Evolutionary conservation across 768 basidiomycete genomes (phyloP), one percentile per base, ranked within the genome.

Genomic region (Collybiopsis confluens): DNA sequence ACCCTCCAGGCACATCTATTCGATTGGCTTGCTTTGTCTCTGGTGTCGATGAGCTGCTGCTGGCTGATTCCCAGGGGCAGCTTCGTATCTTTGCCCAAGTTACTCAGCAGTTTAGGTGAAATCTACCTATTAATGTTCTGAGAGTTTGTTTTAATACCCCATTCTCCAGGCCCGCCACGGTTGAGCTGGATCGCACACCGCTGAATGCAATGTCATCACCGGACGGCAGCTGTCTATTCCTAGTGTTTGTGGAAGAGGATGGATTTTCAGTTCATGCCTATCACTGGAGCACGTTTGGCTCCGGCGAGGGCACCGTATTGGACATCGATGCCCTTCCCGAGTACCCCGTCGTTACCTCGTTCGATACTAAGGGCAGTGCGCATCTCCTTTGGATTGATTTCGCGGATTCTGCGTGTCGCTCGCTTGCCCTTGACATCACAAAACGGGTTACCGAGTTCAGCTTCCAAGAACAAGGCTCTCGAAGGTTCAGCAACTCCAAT

Each of bases 251-350:
- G 1, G 48, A 59, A 30, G 63, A 61, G 13, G 41, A 59, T 20
- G 26, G 57, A 26, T 27, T 54, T 3, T 35, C 47, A 42, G 45
- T 78, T 3, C 70, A 65, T 2, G 74, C 75, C 0, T 82, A 77
- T 57, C 84, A 84, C 58, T 82, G 77, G 79, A 68, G 65, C 8
- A 79, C 80, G 1, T 82, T 85, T 54, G 84, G 83, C 2, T 75
- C 78, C 0, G 66, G 71, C 0, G 60, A 68, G 11, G 82, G 81
- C 18, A 75, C 74, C 16, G 16, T 27, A 0, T 59, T 81, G 0
- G 60, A 70, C n/a, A 52, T 59, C 4, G 45, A 57, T 9, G 61
- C 65, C 3, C 61, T 45, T n/a, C 10, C 59, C 16, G 58, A 68
- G 15, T 42, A 9, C 13, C 38, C 38, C n/a, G 16, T 62, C 40